Evolutionary conservation across 495 filamentous ascomycete species (phyloP), one percentile per base, ranked within the genome.

Genomic region (Opeltia flavorubescens): DNA sequence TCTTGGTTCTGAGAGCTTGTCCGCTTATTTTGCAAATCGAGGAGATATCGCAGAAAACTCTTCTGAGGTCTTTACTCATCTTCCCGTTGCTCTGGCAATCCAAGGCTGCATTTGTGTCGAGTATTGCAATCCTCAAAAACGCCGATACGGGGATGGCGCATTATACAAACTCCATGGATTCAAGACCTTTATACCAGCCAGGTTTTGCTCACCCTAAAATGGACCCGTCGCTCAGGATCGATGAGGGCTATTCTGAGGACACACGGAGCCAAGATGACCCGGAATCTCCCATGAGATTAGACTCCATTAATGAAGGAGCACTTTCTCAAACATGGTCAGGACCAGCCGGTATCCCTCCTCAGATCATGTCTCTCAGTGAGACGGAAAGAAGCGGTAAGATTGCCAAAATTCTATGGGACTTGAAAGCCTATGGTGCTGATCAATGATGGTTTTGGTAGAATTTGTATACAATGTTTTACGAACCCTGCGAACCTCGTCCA

Each of bases 401-500:
- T 9, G 25, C 25, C 2, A 8, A 25, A n/a, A 41, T 6, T 17
- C 13, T 18, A n/a, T 25, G 0, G 8, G 13, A 13, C 15, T 23
- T 34, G 27, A 28, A 26, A 18, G 8, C 25, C 31, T 44, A 4
- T 21, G 30, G 46, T 29, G 33, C 38, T 39, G 26, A 24, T 24
- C 0, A 20, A 9, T 41, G 38, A 41, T 21, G 29, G 13, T 25
- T 5, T 0, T 41, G 20, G 9, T 36, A 75, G 71, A 73, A 51
- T 58, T 75, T 44, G 68, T 67, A 23, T 74, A 71, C 46, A 66
- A 60, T 23, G 50, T 93, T 20, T 67, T 94, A 29, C 75, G 77
- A 49, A 77, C 81, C 40, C 69, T 95, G 4, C 81, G 80, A 17
- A 88, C 84, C 17, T 80, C 78, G 27, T 74, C 77, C 11, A 77